Evolutionary conservation across 2,329 filamentous ascomycete species (phyloP).

Genomic region (Talaromyces amestolkiae): DNA sequence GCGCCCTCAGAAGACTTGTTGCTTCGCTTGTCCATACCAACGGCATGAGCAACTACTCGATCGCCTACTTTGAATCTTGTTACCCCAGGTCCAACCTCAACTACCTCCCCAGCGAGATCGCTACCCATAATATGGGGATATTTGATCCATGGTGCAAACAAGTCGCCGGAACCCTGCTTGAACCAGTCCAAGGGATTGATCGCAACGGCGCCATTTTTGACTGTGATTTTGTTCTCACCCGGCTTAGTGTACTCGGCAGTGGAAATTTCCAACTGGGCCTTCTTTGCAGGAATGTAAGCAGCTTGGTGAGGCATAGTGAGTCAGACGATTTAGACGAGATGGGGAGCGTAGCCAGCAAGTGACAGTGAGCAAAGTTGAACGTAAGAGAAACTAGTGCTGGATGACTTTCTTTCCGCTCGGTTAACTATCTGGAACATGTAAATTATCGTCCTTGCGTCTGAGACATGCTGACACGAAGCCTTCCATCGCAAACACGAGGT

Average conservation of each 20-base stretch:
- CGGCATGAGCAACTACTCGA: conserved; percentile 6
- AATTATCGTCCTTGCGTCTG: background rate
- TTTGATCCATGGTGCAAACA: conserved; percentile 20
- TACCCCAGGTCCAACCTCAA: conserved; percentile 3
- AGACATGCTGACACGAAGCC: background rate
- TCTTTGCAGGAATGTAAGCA: conserved; percentile 14
- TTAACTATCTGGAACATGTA: background rate
- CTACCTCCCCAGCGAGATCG: conserved; percentile 3
- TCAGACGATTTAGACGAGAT: background rate
- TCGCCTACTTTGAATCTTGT: conserved; percentile 3
- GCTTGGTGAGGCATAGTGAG: conserved; percentile 17
- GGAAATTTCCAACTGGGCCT: conserved; percentile 10
- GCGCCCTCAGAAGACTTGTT: conserved; percentile 22
- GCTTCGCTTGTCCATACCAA: conserved; percentile 18
- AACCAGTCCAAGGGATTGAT: conserved; percentile 34
- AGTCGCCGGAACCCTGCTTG: conserved; percentile 27
- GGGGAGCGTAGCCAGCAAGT: background rate
- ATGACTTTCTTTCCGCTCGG: background rate
- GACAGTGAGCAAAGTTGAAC: background rate
- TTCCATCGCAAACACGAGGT: background rate
- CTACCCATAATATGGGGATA: conserved; percentile 17
- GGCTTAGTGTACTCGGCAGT: conserved; percentile 1
- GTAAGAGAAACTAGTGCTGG: background rate
- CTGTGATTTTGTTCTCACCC: conserved; percentile 21
- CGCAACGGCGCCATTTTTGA: conserved; percentile 25